Evolutionary conservation across 2,329 filamentous ascomycete genomes (phyloP), one percentile per base, ranked within the genome.

Genomic region (Phyllosticta citribraziliensis): DNA sequence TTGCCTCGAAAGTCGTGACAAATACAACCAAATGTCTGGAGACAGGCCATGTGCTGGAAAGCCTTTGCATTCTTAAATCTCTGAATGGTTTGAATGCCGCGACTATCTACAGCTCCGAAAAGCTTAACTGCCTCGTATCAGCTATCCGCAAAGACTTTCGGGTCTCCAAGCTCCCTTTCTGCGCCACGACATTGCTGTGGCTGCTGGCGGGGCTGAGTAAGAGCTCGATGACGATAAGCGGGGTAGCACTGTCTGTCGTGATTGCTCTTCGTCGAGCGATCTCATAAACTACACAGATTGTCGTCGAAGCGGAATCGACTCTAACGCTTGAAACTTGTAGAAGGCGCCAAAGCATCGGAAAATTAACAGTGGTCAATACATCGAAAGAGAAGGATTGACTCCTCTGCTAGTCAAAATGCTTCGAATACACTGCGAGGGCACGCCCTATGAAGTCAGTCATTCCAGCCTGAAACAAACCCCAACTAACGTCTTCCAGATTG

Each of bases 371-470:
- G 27, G 9, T 30, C 6, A 6, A 30, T 5, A 30, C 6, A 30
- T 30, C 9, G 27, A 30, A 30, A 30, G 27, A 30, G 27, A 30
- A 6, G 9, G 27, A 30, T 30, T 30, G 9, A 30, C 2, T 30
- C 27, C 27, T 8, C 9, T 30, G n/a, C 19, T 10, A 3, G 8
- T 56, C 57, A 71, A 63, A 5, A 77, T 78, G 75, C 63, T 76
- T 56, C 67, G 72, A 22, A 68, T 78, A 11, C 66, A 73, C 12
- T 78, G 76, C 63, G 68, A 66, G 57, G 76, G 76, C n/a, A 74
- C 72, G 19, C 76, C 76, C 0, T 76, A 75, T 63, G 72, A 78
- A 67, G 76, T 75, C 66, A n/a, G 57, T 50, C 53, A 8, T 8
- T 8, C 27, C 5, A 30, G 9, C 9, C 27, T 30, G 2, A 6